Base-by-base conservation (phyloP, 2,329 filamentous ascomycete genomes). In the Trichoderma koningiopsis region DNA sequence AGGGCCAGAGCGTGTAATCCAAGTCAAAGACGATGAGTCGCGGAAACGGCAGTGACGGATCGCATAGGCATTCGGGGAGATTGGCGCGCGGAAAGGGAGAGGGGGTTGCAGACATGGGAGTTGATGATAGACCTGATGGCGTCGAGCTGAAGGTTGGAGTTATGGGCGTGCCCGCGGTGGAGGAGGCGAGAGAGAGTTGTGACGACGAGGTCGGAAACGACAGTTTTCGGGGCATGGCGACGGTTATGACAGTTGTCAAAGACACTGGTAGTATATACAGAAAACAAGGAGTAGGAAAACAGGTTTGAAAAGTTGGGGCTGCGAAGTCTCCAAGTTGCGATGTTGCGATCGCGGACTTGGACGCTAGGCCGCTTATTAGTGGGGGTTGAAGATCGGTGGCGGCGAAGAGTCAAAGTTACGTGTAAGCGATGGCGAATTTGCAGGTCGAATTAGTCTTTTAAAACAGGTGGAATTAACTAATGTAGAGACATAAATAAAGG, bases 1-100 rank as follows among this genome's bases (percentile, higher is more conserved):
- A 97, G 5, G 94, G 94, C 96, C 95, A 98, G n/a, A 98, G 86
- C 0, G 96, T 98, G 85, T 97, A 98, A 85, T 98, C 95, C 72
- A 98, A 88, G 79, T 98, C 96, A 82, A 98, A 97, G 72, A 96
- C 92, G 75, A 98, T 87, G 73, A 97, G 86, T 71, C 90, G 89
- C 0, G 94, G 94, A 1, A 97, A 86, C 0, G 93, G 92, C 0
- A 89, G 86, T 16, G 74, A 64, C 53, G 88, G 80, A 79, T 87
- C 84, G 73, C 78, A 75, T 47, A 88, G 83, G 73, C 84, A 82
- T 27, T 77, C 40, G 5, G 84, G 84, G 24, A 79, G 70, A 43
- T 72, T 60, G 43, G 70, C 62, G 53, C 63, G 63, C 22, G 63
- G 27, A 35, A 67, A 67, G 55, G 63, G 63, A 70, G 72, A 61